These are phyloP conservation scores for Voacanga thouarsii DNA, from an alignment of 257 asterid species.

Conservation along the genomic window DNA sequence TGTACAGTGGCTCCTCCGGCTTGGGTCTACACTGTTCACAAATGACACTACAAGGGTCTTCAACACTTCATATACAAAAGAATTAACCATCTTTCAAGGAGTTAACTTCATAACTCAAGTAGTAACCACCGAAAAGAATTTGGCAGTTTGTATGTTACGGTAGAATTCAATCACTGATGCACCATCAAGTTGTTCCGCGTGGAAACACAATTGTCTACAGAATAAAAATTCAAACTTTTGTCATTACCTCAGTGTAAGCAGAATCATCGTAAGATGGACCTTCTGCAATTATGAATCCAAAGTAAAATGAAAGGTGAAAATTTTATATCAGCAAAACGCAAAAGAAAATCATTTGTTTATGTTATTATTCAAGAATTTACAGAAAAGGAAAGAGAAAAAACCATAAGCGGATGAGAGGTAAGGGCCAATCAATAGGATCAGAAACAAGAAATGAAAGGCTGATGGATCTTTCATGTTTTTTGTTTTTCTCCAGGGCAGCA, in stretches of 20 bases:
- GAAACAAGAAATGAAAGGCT: not conserved
- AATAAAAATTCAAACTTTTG: not conserved
- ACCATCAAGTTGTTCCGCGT: not conserved
- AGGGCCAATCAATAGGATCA: not conserved
- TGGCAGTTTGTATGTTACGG: not conserved
- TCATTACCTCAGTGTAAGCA: slow-evolving; percentile 32
- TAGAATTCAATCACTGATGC: not conserved
- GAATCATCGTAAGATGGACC: slow-evolving; percentile 28
- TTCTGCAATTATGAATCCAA: slow-evolving; percentile 10
- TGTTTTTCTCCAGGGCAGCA: not conserved
- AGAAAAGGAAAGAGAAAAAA: not conserved
- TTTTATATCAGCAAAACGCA: not conserved
- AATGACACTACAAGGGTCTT: not conserved
- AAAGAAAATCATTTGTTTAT: not conserved
- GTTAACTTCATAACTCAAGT: too few species aligned
- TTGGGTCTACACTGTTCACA: slow-evolving; percentile 48
- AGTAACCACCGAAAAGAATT: not conserved
- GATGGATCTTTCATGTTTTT: not conserved
- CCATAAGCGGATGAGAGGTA: slow-evolving; percentile 2
- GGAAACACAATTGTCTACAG: not conserved
- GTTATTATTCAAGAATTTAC: not conserved
- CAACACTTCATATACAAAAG: not conserved
- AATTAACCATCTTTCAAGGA: too few species aligned
- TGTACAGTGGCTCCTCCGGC: slow-evolving; percentile 61
- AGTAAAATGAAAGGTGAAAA: not conserved